phyloP scores from a whole-genome alignment of 352 stramenopile genomes.

The Phytopythium litorale region DNA sequence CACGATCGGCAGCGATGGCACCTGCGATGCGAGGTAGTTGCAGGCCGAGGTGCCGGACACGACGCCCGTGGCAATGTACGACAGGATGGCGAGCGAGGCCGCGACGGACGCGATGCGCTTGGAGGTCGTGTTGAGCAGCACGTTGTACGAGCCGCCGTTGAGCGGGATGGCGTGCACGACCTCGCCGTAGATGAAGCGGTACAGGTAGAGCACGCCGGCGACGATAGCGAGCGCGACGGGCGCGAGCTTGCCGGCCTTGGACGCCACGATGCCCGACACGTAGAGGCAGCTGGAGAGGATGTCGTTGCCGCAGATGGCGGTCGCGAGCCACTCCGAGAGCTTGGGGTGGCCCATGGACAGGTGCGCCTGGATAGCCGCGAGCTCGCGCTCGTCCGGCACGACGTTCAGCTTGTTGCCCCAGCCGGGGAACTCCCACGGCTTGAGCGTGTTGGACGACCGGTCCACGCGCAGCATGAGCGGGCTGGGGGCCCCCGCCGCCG shows the following conservation, averaged over 20 bases:
- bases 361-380: slow-evolving; percentile 72
- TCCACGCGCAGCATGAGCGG: slow-evolving; percentile 73
- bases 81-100: slow-evolving; percentile 92
- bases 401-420: slow-evolving; percentile 69
- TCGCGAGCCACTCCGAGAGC: slow-evolving; percentile 91
- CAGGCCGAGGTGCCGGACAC: slow-evolving; percentile 85
- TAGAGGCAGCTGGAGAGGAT: slow-evolving; percentile 94
- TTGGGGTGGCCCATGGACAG: slow-evolving; percentile 76
- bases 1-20: slow-evolving; percentile 73
- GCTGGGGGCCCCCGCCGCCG: slow-evolving; percentile 22
- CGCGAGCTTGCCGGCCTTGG: slow-evolving; percentile 89
- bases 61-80: slow-evolving; percentile 94
- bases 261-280: slow-evolving; percentile 78
- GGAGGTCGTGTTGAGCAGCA: slow-evolving; percentile 94
- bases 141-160: slow-evolving; percentile 96
- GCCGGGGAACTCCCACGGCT: slow-evolving; percentile 84
- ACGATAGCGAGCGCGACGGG: slow-evolving; percentile 90
- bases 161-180: slow-evolving; percentile 92
- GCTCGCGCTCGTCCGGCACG: slow-evolving; percentile 55
- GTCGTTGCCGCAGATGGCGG: slow-evolving; percentile 95
- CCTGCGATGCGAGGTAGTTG: slow-evolving; percentile 82
- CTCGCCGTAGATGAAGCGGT: slow-evolving; percentile 94
- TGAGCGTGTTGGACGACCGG: slow-evolving; percentile 57
- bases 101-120: slow-evolving; percentile 93
- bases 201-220: slow-evolving; percentile 83